Percentiles rank a stretch among this genome's conserved stretches.
Conservation (phyloP, 2,329 filamentous ascomycete genomes). For the Phialocephala subalpina region DNA sequence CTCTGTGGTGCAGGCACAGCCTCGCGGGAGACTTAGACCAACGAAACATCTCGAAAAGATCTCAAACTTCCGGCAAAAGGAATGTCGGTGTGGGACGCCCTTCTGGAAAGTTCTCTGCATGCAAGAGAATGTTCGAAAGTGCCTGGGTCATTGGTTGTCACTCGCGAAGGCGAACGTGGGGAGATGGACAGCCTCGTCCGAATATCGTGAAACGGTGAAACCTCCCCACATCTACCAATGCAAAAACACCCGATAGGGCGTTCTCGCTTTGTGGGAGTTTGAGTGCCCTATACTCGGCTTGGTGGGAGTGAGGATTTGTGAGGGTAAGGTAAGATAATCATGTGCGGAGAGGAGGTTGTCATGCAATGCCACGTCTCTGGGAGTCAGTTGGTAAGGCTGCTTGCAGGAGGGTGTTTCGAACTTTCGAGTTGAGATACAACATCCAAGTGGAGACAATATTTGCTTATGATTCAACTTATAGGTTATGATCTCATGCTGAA, state of each 20-base stretch:
- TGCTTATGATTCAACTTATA: background rate
- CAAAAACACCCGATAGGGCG: background rate
- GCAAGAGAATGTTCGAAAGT: background rate
- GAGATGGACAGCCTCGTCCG: background rate
- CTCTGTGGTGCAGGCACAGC: background rate
- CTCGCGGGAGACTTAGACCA: background rate
- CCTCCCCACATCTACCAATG: background rate
- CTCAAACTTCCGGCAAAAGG: background rate
- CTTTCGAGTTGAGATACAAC: background rate
- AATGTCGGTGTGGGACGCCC: background rate
- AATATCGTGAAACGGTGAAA: background rate
- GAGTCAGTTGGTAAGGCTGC: constrained; percentile 1
- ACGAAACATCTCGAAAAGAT: background rate
- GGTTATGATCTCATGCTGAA: too few relatives aligned
- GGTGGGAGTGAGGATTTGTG: background rate
- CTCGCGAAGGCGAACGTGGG: background rate
- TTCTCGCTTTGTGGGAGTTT: background rate
- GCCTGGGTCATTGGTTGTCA: background rate
- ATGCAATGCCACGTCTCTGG: constrained; percentile 5
- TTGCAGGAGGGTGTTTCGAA: constrained; percentile 1
- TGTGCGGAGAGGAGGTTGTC: background rate
- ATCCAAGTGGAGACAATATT: background rate
- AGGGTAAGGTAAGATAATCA: background rate
- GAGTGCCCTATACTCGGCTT: background rate
- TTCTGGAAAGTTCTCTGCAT: background rate